These are phyloP conservation scores for Cucurbita ficifolia DNA, from an alignment of 306 rosid species.

Conservation along the genomic window DNA sequence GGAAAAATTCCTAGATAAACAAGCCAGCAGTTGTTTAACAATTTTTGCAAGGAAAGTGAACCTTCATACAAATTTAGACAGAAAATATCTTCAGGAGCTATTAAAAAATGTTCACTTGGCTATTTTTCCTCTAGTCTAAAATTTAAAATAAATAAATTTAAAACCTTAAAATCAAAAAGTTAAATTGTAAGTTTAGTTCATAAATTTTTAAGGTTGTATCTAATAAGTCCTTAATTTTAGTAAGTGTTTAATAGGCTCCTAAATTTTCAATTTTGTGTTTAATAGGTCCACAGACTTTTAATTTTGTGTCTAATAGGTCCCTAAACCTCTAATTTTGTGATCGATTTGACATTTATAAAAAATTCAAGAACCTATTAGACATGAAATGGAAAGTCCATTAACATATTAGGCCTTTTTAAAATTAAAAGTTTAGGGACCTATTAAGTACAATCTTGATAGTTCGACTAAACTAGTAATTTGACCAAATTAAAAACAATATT, in stretches of 20 bases:
- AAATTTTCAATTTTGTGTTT: background rate
- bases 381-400: background rate
- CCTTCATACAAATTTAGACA: background rate
- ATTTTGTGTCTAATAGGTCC: background rate
- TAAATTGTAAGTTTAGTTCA: background rate
- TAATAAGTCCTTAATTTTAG: background rate
- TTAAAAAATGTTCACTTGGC: background rate
- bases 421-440: background rate
- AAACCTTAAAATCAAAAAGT: background rate
- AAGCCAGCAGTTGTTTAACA: background rate
- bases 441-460: background rate
- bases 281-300: background rate
- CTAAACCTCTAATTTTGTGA: background rate
- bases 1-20: background rate
- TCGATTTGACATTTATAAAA: background rate
- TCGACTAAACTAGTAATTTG: background rate
- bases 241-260: background rate
- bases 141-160: background rate
- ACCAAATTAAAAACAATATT: background rate
- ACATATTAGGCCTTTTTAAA: background rate
- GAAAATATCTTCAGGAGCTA: background rate
- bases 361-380: background rate
- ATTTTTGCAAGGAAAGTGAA: background rate
- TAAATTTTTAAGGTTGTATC: background rate
- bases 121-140: background rate